Base-by-base conservation (phyloP, 768 basidiomycete species). In the Boletus rubescentipes region DNA sequence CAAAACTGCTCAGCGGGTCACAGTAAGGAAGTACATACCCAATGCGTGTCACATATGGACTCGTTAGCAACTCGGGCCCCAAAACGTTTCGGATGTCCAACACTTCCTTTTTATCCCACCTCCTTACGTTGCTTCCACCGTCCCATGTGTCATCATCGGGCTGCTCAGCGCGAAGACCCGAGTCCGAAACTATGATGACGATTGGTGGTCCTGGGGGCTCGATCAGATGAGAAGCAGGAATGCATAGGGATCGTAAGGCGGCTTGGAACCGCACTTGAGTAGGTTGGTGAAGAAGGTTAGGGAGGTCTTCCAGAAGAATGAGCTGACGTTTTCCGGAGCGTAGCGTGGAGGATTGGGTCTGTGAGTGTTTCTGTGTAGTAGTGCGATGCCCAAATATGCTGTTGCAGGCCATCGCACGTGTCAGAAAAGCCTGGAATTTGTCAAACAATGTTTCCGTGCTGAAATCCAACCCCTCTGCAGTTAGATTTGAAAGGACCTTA, bases 261-360 rank as follows among this genome's bases (percentile, higher is more conserved):
- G 81, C 76, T 64, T 93, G 93, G 67, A 96, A 95, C 9, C 81
- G 79, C 14, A 74, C 71, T 62, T 84, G 86, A 0, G 87, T 91
- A 21, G 77, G 73, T 6, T 74, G 69, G 70, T 93, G 92, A 5
- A 92, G 74, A 50, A 98, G 82, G 65, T 98, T 98, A 0, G 96
- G 97, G 1, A 99, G 79, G 52, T 95, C 90, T 71, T 95, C 92
- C 9, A 97, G 75, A 5, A 98, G 82, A 48, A 98, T 79, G 7
- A 95, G 64, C 32, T 85, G 84, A 0, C 78, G 79, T 58, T 72
- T 73, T 46, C 55, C 49, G 29, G 51, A 45, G 51, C 31, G 46
- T 18, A 40, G 55, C 2, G 42, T 14, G 10, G 51, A 38, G 18
- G 52, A 16, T 35, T 26, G 53, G 21, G 40, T 14, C 26, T 51